phyloP scores from a whole-genome alignment of 352 stramenopile genomes.

The Hyphochytrium catenoides region DNA sequence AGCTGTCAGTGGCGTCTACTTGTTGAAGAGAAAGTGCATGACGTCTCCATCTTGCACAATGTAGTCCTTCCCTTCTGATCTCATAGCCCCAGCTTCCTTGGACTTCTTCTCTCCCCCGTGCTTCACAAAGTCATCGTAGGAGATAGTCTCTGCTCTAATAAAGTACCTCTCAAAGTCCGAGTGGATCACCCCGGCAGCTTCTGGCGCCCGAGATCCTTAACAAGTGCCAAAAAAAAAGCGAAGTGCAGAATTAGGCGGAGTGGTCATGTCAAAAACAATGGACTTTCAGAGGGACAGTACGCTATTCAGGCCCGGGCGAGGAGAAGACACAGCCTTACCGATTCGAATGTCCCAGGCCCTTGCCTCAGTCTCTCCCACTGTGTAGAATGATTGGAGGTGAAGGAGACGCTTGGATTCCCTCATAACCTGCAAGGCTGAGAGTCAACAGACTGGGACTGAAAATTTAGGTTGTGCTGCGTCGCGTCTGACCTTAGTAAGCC shows the following conservation, averaged over 20 bases:
- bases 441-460: too few relatives aligned
- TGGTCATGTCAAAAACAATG: too few relatives aligned
- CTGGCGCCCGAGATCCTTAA: conserved; percentile 35
- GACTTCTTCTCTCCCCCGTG: conserved; percentile 73
- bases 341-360: conserved; percentile 50
- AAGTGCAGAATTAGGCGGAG: too few relatives aligned
- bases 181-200: conserved; percentile 51
- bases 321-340: too few relatives aligned
- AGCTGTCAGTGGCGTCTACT: conserved; percentile 15
- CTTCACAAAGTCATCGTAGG: conserved; percentile 82
- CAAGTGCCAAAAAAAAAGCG: too few relatives aligned
- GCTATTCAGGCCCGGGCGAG: too few relatives aligned
- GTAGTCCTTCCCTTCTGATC: conserved; percentile 95
- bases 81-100: conserved; percentile 76
- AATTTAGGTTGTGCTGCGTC: too few relatives aligned
- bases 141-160: conserved; percentile 77
- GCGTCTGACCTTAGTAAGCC: conserved; percentile 29
- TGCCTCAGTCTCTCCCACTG: conserved; percentile 52
- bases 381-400: conserved; percentile 92
- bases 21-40: conserved; percentile 81
- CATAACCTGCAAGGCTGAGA: too few relatives aligned
- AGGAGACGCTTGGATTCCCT: conserved; percentile 73
- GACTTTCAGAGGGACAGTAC: too few relatives aligned
- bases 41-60: conserved; percentile 92
- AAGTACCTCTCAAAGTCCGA: conserved; percentile 63